Percentiles rank a stretch among this genome's conserved stretches.
Conservation (phyloP, 345 rosid species). For the Punica granatum region DNA sequence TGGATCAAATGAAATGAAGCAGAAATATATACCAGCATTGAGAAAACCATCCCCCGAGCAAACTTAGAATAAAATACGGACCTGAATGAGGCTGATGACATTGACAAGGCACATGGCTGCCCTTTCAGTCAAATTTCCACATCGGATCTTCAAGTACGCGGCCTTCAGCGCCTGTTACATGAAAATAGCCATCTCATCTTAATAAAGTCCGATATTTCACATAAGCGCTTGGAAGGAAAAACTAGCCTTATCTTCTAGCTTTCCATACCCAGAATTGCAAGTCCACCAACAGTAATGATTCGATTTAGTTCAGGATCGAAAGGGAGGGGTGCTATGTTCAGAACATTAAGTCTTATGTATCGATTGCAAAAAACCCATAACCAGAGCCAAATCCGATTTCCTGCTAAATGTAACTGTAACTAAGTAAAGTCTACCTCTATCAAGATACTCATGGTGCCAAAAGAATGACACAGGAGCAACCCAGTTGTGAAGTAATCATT, state of each 20-base stretch:
- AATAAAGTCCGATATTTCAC: not conserved
- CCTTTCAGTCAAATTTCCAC: constrained; percentile 7
- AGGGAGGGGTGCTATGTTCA: too few relatives aligned
- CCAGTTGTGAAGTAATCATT: constrained; percentile 9
- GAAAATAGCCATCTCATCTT: constrained; percentile 1
- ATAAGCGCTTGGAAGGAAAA: too few relatives aligned
- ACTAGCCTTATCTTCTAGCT: too few relatives aligned
- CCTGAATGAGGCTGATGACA: constrained; percentile 15
- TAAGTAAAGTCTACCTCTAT: constrained; percentile 3
- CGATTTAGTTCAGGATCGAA: not conserved
- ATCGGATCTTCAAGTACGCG: constrained; percentile 9
- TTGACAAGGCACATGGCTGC: constrained; percentile 17
- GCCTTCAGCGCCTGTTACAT: constrained; percentile 12
- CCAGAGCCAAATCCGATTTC: too few relatives aligned
- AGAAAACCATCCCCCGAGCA: not conserved
- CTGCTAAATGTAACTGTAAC: not conserved
- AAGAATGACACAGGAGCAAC: constrained; percentile 12
- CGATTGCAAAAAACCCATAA: not conserved
- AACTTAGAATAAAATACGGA: not conserved
- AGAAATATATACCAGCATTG: not conserved
- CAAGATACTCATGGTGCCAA: constrained; percentile 14
- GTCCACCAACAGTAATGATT: too few relatives aligned
- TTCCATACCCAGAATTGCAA: too few relatives aligned
- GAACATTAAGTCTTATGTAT: not conserved
- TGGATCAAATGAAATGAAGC: not conserved